A percentile compares a stretch with the other conserved stretches of the same genome.
Evolutionary conservation across 2,329 filamentous ascomycete genomes (phyloP).

Genomic region (Fusarium nisikadoi): DNA sequence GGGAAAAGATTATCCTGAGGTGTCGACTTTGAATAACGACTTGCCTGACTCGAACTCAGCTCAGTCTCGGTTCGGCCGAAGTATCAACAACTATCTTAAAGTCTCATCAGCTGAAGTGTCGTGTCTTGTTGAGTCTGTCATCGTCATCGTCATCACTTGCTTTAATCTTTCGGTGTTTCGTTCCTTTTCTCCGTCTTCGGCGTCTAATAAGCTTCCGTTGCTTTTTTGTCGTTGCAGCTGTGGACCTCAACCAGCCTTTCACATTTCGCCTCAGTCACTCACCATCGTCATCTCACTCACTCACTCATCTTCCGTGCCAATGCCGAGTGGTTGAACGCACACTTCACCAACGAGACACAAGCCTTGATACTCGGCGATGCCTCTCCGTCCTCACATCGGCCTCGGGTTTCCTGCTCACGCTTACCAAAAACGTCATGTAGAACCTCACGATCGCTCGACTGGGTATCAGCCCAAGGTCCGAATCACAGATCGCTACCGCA

Average conservation of each 20-base stretch:
- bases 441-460: slow-evolving; percentile 63
- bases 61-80: slow-evolving; percentile 2
- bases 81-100: slow-evolving; percentile 1
- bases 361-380: slow-evolving; percentile 43
- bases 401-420: slow-evolving; percentile 42
- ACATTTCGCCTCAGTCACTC: slow-evolving; percentile 1
- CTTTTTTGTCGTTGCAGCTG: slow-evolving; percentile 9
- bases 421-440: slow-evolving; percentile 55
- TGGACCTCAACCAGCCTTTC: slow-evolving; percentile 1
- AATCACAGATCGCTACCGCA: slow-evolving; percentile 92
- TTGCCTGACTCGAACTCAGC: slow-evolving; percentile 14
- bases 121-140: slow-evolving; percentile 3
- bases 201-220: neutral
- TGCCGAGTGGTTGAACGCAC: slow-evolving; percentile 38
- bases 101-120: neutral
- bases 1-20: slow-evolving; percentile 35
- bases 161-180: neutral
- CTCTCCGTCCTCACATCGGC: slow-evolving; percentile 49
- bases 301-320: slow-evolving; percentile 13
- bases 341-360: neutral
- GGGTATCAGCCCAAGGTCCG: slow-evolving; percentile 81
- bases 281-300: neutral
- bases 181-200: neutral
- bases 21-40: slow-evolving; percentile 28
- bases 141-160: neutral